Evolutionary conservation across 202 grass and related monocot species (phyloP).

Genomic region (Musa balbisiana): DNA sequence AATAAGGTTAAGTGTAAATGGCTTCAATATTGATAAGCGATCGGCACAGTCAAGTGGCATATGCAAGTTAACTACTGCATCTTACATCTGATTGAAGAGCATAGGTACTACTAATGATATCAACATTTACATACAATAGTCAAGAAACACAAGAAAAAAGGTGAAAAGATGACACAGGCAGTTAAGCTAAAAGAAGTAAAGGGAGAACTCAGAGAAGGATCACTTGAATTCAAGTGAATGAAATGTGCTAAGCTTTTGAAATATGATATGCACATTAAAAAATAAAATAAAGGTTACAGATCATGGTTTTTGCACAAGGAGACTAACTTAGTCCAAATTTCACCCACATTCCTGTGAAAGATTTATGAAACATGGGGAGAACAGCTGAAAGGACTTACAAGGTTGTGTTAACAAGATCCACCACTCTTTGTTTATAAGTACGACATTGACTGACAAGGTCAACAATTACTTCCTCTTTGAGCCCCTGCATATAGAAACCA

Average conservation of each 20-base stretch:
- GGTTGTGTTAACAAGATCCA: slow-evolving; percentile 79
- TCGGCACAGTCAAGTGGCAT: not conserved
- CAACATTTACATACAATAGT: not conserved
- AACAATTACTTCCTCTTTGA: slow-evolving; percentile 78
- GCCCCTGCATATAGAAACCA: slow-evolving; percentile 49
- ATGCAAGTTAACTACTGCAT: not conserved
- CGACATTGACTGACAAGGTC: slow-evolving; percentile 87
- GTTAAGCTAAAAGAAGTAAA: not conserved
- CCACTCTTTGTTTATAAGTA: slow-evolving; percentile 73
- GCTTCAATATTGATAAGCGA: not conserved
- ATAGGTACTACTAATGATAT: not conserved
- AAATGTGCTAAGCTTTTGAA: not conserved
- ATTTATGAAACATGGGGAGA: not conserved
- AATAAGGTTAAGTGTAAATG: no score
- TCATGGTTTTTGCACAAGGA: not conserved
- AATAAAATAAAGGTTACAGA: not conserved
- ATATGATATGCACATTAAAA: not conserved
- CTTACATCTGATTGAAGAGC: not conserved
- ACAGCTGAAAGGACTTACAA: slow-evolving; percentile 40
- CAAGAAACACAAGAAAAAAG: not conserved
- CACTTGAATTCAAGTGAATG: not conserved
- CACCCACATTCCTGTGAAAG: not conserved
- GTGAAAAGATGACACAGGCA: not conserved
- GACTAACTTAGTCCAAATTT: not conserved
- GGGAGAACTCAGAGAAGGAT: no score